Evolutionary conservation across 148 eudicot species (phyloP), one percentile per base, ranked within the genome.

Genomic region (Drosera capensis): DNA sequence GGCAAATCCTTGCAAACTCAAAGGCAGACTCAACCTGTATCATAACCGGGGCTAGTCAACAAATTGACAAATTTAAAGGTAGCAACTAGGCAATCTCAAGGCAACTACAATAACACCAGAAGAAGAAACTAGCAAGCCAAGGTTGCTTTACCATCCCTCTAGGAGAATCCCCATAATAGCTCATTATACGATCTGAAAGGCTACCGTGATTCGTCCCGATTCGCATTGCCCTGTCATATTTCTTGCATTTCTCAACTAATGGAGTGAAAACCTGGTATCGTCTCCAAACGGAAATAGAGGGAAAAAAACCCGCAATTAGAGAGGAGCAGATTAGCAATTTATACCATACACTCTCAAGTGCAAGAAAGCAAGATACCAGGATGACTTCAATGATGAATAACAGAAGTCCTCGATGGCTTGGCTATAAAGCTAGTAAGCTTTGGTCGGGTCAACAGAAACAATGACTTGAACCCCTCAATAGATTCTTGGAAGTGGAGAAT

Each of bases 121-220:
- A 28, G 31, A n/a, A n/a, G n/a, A n/a, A n/a, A n/a, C n/a, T n/a
- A n/a, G 14, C 11, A 34, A 15, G n/a, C 38, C 14, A 1, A 13
- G 43, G 40, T 25, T 22, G 21, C 76, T 62, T 34, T 46, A 88
- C 97, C 97, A 88, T 88, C 68, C 97, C 97, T 51, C 97, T 73
- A 0, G 95, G 97, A 65, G 97, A 88, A 70, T 88, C 97, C 28
- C 97, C 97, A 59, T 84, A 75, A 47, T 88, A 88, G 58, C 95
- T 88, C 97, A 88, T 88, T 52, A 88, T 88, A 59, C 97, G 95
- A 73, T 88, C 97, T 41, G 97, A 88, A 67, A 88, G 97, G 58
- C 97, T 88, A 43, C 97, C 97, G 31, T 88, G 97, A 43, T 88
- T 88, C 43, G 97, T 88, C 47, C 97, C 97, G 51, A 88, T 88